Conservation (phyloP, 2,329 filamentous ascomycete species). For the Cercospora sp. region DNA sequence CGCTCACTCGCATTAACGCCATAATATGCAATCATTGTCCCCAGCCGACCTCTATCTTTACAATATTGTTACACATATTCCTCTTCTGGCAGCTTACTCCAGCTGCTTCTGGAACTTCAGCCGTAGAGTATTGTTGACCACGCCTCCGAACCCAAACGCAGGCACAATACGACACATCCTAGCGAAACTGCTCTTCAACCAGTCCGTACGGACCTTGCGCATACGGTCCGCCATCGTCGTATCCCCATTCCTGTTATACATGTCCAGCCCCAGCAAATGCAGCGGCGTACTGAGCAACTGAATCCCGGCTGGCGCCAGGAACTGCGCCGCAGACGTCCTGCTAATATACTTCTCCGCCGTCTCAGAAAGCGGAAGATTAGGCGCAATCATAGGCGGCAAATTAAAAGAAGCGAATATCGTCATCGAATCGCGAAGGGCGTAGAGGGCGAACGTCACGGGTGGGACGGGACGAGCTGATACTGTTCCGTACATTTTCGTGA, state of each 20-base stretch:
- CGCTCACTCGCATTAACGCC: not conserved
- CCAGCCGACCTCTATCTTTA: conserved; percentile 1
- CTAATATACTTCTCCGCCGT: conserved; percentile 56
- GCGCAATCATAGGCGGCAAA: conserved; percentile 75
- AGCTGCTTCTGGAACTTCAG: conserved; percentile 65
- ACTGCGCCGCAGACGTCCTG: conserved; percentile 64
- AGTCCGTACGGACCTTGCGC: conserved; percentile 69
- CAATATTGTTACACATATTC: not conserved
- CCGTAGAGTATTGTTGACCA: conserved; percentile 76
- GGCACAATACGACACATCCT: conserved; percentile 83
- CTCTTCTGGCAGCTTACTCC: conserved; percentile 37
- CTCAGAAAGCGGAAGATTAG: conserved; percentile 53
- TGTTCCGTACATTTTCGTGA: conserved; percentile 78
- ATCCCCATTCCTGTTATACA: conserved; percentile 70
- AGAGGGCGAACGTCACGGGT: conserved; percentile 71
- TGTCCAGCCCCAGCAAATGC: conserved; percentile 79
- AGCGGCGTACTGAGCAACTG: conserved; percentile 80
- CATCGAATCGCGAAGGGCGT: conserved; percentile 78
- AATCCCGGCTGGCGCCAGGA: conserved; percentile 73
- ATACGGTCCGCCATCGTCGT: conserved; percentile 62
- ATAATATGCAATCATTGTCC: not conserved
- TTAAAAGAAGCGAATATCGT: conserved; percentile 95
- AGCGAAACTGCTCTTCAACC: conserved; percentile 70
- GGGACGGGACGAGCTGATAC: conserved; percentile 51
- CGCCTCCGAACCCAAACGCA: conserved; percentile 84